A percentile compares a stretch with the other conserved stretches of the same genome.
Conservation (phyloP, 306 rosid genomes). For the Dryas alaskensis region DNA sequence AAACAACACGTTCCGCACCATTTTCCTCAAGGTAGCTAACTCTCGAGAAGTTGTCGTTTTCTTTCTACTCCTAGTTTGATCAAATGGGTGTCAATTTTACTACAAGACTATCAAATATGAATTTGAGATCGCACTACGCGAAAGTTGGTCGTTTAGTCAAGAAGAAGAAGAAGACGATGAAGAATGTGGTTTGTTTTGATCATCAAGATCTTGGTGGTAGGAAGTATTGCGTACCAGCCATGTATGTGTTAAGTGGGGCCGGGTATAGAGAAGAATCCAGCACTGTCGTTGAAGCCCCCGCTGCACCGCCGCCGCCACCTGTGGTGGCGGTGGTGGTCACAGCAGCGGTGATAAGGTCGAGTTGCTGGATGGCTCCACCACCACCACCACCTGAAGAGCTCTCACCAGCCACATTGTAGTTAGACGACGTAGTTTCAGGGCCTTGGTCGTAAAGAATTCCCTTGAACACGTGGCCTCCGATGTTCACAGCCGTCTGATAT, state of each 20-base stretch:
- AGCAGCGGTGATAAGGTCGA: constrained; percentile 49
- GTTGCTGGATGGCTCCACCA: constrained; percentile 38
- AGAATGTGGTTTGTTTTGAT: constrained; percentile 20
- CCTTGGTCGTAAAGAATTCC: constrained; percentile 88
- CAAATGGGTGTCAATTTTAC: constrained; percentile 8
- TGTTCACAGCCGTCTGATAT: constrained; percentile 85
- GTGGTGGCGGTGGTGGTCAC: constrained; percentile 9
- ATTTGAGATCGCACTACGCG: neutral
- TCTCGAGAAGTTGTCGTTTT: neutral
- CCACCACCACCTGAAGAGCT: constrained; percentile 49
- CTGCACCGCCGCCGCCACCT: constrained; percentile 23
- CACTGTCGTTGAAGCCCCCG: constrained; percentile 30
- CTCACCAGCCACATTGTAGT: constrained; percentile 41
- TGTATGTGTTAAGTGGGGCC: constrained; percentile 67
- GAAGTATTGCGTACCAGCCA: constrained; percentile 99
- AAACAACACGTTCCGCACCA: neutral
- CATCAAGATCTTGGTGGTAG: constrained; percentile 89
- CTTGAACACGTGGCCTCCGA: constrained; percentile 85
- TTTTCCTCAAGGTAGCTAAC: neutral
- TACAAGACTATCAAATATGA: constrained; percentile 7
- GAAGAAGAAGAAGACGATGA: constrained; percentile 16
- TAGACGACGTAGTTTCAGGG: constrained; percentile 36
- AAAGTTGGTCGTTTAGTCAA: neutral
- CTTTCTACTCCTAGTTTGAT: constrained; percentile 2
- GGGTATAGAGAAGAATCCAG: constrained; percentile 70